Percentiles rank a stretch among this genome's conserved stretches.
Conservation (phyloP, 106 monocot genomes). For the Iris macrosiphon region DNA sequence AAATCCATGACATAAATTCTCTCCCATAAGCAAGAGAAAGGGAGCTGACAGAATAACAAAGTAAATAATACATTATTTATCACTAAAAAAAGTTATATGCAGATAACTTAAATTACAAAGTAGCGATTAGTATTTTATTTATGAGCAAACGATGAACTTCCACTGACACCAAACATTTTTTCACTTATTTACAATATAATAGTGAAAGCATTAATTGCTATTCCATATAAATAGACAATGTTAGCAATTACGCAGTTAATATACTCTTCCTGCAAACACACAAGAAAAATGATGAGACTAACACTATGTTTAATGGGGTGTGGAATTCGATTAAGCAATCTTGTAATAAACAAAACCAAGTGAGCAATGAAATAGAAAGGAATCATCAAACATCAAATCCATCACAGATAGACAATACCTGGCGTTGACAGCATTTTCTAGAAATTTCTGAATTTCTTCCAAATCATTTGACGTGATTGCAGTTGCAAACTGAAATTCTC, state of each 20-base stretch:
- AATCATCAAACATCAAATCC: no score
- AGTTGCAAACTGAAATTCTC: slow-evolving; percentile 89
- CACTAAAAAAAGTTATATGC: background rate
- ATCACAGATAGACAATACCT: no score
- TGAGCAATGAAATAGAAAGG: no score
- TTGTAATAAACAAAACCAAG: slow-evolving; percentile 5
- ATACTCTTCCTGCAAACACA: background rate
- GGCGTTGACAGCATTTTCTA: slow-evolving; percentile 70
- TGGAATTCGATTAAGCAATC: no score
- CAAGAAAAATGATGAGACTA: no score
- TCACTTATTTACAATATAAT: background rate
- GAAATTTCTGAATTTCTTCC: slow-evolving; percentile 95
- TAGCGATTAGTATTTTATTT: background rate
- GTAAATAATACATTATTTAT: background rate
- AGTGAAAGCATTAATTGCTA: background rate
- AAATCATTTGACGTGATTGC: slow-evolving; percentile 88
- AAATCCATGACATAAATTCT: no score
- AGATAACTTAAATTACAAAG: background rate
- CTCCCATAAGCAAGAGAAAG: background rate
- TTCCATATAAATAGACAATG: background rate
- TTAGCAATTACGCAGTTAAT: background rate
- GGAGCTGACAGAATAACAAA: background rate
- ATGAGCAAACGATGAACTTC: background rate
- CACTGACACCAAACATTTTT: background rate
- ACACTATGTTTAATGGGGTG: no score